Base-by-base conservation (phyloP, 1,139 yeast genomes). In the Scheffersomyces lignicola region DNA sequence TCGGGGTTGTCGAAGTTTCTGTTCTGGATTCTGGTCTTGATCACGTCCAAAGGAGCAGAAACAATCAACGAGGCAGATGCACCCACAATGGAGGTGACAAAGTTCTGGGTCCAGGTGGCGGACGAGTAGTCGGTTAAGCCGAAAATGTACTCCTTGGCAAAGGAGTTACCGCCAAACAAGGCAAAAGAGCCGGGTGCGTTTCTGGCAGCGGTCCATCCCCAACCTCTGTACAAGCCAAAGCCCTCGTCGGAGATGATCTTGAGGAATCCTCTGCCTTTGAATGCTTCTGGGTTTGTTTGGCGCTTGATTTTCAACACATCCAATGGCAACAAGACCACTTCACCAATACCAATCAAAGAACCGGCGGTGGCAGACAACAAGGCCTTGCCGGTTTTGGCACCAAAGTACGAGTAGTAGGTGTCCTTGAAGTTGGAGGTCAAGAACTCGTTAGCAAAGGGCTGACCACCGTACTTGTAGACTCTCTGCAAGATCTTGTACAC, bases 181-280 rank as follows among this genome's bases (percentile, higher is more conserved):
- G 97, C 96, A 58, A 92, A 92, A 3, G 97, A 88, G 39, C 99
- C 99, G 25, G 99, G 99, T 3, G 97, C 97, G 60, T 92, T 92
- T 77, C 99, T 83, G 33, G 99, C 99, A 51, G 95, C 96, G 43
- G 99, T 92, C 99, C 99, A 92, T 40, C 97, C 97, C 96, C 97
- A 90, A 48, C 99, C 99, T 61, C 97, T 78, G 72, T 92, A 92
- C 53, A 92, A 74, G 24, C 92, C 89, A 43, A 88, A 76, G 15
- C 98, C 98, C 69, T 94, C 98, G 57, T 92, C 98, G 36, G 74
- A 59, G 45, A 92, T 59, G 52, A 92, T 88, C 65, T 78, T 84
- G 45, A 89, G 43, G 68, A 92, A 89, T 8, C 98, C 97, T 72
- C 98, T 85, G 52, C 99, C 99, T 64, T 82, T 83, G 78, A 92